Conservation (phyloP, 768 basidiomycete species). For the Lyophyllum decastes region DNA sequence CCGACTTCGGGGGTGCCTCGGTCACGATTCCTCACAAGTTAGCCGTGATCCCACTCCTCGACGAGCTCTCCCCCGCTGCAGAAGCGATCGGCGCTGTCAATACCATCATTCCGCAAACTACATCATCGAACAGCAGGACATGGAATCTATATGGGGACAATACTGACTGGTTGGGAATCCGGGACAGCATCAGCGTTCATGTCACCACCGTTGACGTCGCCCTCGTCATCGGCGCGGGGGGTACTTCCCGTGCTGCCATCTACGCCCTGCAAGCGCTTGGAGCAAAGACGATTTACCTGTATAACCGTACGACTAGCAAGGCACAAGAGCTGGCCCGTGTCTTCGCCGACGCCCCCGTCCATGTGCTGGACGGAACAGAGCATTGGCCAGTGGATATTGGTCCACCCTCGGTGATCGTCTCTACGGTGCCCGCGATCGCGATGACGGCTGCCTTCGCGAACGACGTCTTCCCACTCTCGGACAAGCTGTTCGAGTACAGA, state of each 20-base stretch:
- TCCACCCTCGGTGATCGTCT: constrained; percentile 76
- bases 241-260: constrained; percentile 92
- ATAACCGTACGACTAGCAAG: constrained; percentile 79
- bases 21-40: constrained; percentile 97
- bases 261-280: constrained; percentile 80
- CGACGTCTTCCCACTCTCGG: constrained; percentile 51
- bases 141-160: constrained; percentile 84
- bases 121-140: constrained; percentile 36
- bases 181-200: constrained; percentile 47
- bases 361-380: constrained; percentile 59
- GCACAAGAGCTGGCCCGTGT: constrained; percentile 67
- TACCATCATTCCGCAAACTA: constrained; percentile 69
- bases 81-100: constrained; percentile 92
- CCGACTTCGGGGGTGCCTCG: constrained; percentile 91
- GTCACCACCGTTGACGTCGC: constrained; percentile 50
- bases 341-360: constrained; percentile 68
- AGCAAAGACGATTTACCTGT: constrained; percentile 75
- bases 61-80: constrained; percentile 79
- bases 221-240: constrained; percentile 93
- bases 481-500: constrained; percentile 54
- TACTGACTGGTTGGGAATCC: constrained; percentile 94
- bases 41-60: constrained; percentile 82
- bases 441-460: constrained; percentile 36
- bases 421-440: constrained; percentile 82
- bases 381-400: constrained; percentile 44